Base-by-base conservation (phyloP, 306 rosid species). In the Mimosa pudica region DNA sequence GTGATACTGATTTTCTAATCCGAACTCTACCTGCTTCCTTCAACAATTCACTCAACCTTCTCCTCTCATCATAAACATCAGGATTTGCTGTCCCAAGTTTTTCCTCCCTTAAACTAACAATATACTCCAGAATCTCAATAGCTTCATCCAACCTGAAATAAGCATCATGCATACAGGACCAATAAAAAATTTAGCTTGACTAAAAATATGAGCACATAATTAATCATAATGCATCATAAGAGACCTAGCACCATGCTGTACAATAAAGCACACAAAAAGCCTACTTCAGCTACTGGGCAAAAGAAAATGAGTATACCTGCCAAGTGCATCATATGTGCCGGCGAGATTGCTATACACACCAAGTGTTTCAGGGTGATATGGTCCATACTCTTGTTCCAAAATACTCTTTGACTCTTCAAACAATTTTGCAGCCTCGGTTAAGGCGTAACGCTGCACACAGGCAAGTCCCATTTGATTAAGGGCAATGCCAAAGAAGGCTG, bases 81-180 rank as follows among this genome's bases (percentile, higher is more conserved):
- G 99, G 99, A 83, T 93, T 93, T 52, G 99, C 98, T 5, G 99
- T 96, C 62, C 99, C 99, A 4, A 96, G 97, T 57, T 96, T 96
- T 84, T 96, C 97, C 83, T 96, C 99, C 80, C 99, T 90, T 86
- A 77, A 73, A 78, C 87, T 88, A 55, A 96, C 98, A 48, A 96
- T 93, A 16, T 84, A 84, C 80, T 96, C 99, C 90, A 96, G 84
- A 74, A 90, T 80, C 65, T 91, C 89, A 63, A 96, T 93, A 17
- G 99, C 99, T 57, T 96, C 99, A 79, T 93, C 98, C 86, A 93
- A 78, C 91, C 99, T 96, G 82, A 77, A 80, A 64, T 30, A 7
- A 57, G 72, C 14, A 73, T 75, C 73, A 62, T 11, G 12, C 72
- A 62, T 32, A 62, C 8, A 62, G 68, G 42, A 62, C 42, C 68